phyloP scores from a whole-genome alignment of 1,284 basidiomycete genomes.

The Baeospora myosura region DNA sequence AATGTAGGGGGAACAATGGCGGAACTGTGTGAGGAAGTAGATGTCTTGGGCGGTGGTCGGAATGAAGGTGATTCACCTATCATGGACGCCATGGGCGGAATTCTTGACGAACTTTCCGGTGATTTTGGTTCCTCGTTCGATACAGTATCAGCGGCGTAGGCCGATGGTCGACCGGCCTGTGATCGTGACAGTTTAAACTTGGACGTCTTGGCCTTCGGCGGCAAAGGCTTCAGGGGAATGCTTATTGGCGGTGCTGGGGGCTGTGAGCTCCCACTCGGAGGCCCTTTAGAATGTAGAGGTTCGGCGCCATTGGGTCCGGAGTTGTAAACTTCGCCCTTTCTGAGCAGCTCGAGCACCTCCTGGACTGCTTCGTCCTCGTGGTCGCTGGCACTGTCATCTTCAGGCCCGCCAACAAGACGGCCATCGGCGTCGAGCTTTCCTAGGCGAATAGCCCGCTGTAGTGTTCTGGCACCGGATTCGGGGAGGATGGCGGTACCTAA shows the following conservation, averaged over 20 bases:
- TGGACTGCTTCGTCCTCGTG: constrained; percentile 41
- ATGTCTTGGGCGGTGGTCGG: too few relatives aligned
- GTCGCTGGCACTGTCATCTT: constrained; percentile 52
- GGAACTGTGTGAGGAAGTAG: too few relatives aligned
- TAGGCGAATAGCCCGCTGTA: constrained; percentile 50
- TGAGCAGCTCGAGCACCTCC: constrained; percentile 50
- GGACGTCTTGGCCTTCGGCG: neutral
- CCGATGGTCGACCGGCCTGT: neutral
- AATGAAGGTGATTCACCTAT: too few relatives aligned
- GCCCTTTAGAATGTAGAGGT: constrained; percentile 16
- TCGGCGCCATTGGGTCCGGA: constrained; percentile 38
- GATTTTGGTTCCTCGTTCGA: constrained; percentile 2
- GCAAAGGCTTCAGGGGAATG: constrained; percentile 5
- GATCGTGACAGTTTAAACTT: constrained; percentile 6
- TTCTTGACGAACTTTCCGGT: too few relatives aligned
- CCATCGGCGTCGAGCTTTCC: constrained; percentile 52
- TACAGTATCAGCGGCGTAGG: neutral
- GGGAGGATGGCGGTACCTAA: constrained; percentile 45
- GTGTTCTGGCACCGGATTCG: constrained; percentile 38
- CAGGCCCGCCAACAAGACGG: constrained; percentile 46
- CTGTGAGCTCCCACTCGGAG: constrained; percentile 17
- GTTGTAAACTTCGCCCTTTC: constrained; percentile 52
- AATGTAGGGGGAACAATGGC: constrained; percentile 9
- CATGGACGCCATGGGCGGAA: too few relatives aligned
- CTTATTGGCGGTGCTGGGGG: constrained; percentile 13